phyloP scores from a whole-genome alignment of 805 yeast species.

The Candida pini region DNA sequence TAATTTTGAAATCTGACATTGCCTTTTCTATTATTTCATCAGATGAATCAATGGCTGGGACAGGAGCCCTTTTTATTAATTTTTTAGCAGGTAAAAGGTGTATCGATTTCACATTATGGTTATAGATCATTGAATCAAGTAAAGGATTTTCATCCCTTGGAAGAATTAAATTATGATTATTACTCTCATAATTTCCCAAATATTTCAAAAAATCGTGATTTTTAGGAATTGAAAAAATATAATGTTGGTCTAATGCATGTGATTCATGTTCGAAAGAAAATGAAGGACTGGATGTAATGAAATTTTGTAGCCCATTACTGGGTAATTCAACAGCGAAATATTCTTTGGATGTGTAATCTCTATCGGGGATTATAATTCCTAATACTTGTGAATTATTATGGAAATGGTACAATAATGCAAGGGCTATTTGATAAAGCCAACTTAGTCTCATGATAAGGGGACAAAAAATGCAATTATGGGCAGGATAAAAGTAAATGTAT shows the following conservation, averaged over 20 bases:
- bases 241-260: constrained; percentile 55
- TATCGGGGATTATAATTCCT: constrained; percentile 21
- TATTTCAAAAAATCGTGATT: constrained; percentile 26
- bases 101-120: constrained; percentile 38
- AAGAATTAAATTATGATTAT: constrained; percentile 23
- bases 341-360: constrained; percentile 45
- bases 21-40: constrained; percentile 41
- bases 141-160: constrained; percentile 26
- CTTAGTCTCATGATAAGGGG: no score
- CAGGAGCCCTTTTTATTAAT: constrained; percentile 55
- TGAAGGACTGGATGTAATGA: constrained; percentile 34
- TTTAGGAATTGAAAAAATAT: constrained; percentile 57
- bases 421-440: constrained; percentile 1
- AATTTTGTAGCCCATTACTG: constrained; percentile 28
- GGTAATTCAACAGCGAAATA: constrained; percentile 62
- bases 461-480: no score
- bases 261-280: constrained; percentile 62
- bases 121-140: constrained; percentile 22
- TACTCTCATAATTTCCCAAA: constrained; percentile 33
- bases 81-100: constrained; percentile 50
- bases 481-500: no score
- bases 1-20: constrained; percentile 49
- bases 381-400: no score
- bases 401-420: no score
- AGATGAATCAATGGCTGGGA: constrained; percentile 52